Conservation (phyloP, 495 filamentous ascomycete genomes). For the Haplographium delicatum region DNA sequence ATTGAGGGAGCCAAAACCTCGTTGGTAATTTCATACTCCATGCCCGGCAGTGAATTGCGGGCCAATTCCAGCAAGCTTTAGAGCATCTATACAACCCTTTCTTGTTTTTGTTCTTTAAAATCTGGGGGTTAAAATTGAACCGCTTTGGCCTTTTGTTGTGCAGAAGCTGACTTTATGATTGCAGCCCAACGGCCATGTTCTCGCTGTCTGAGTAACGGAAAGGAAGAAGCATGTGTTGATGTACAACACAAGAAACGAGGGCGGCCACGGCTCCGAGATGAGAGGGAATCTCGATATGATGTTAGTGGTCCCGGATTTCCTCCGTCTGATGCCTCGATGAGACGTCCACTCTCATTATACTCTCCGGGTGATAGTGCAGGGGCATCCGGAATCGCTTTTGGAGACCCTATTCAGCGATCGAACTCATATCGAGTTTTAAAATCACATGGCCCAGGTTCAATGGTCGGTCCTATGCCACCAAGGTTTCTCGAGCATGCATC, state of each 20-base stretch:
- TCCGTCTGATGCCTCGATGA: conserved; percentile 36
- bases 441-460: conserved; percentile 41
- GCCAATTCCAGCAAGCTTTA: too few relatives aligned
- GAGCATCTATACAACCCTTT: too few relatives aligned
- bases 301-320: conserved; percentile 36
- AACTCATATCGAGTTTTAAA: conserved; percentile 50
- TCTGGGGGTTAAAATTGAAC: background rate
- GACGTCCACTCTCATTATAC: conserved; percentile 41
- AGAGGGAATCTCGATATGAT: conserved; percentile 54
- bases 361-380: conserved; percentile 26
- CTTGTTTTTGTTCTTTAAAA: background rate
- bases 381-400: conserved; percentile 32
- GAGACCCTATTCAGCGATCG: conserved; percentile 42
- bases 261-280: conserved; percentile 84
- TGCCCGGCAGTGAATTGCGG: too few relatives aligned
- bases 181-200: conserved; percentile 59
- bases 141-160: background rate
- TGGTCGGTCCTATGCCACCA: conserved; percentile 36
- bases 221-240: conserved; percentile 84
- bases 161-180: conserved; percentile 14
- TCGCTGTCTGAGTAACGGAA: conserved; percentile 55
- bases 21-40: too few relatives aligned
- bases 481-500: conserved; percentile 42
- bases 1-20: too few relatives aligned
- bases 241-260: conserved; percentile 97